Conservation (phyloP, 1,139 yeast species). For the Eremothecium gossypii region DNA sequence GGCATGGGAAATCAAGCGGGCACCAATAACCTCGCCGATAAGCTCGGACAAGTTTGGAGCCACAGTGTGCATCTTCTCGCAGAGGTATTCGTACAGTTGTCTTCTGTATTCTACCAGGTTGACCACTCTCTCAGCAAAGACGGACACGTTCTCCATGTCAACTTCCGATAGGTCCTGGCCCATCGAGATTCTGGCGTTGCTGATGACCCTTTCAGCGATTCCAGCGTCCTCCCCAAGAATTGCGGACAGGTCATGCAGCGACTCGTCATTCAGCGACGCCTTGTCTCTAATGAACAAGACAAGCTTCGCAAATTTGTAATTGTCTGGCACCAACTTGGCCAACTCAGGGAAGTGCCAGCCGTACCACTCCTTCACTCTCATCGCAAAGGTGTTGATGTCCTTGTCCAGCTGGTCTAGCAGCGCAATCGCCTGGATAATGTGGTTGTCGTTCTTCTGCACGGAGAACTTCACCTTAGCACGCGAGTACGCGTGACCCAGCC, state of each 20-base stretch:
- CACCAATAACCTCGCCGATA: constrained; percentile 98
- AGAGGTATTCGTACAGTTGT: constrained; percentile 76
- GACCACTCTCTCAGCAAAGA: constrained; percentile 91
- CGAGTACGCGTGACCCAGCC: constrained; percentile 97
- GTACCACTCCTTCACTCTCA: constrained; percentile 99
- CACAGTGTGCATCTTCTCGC: constrained; percentile 93
- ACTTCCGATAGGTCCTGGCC: constrained; percentile 95
- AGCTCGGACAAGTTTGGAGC: constrained; percentile 96
- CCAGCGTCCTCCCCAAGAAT: constrained; percentile 89
- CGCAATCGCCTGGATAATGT: constrained; percentile 97
- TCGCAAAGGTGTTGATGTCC: constrained; percentile 93
- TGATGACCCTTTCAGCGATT: constrained; percentile 84
- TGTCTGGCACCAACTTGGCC: constrained; percentile 90
- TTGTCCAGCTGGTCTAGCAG: constrained; percentile 92
- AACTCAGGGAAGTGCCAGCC: constrained; percentile 99
- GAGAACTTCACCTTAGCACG: constrained; percentile 98
- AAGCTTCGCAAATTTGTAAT: constrained; percentile 77
- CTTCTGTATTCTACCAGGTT: constrained; percentile 88
- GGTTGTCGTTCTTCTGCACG: constrained; percentile 97
- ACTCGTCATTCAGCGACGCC: constrained; percentile 70
- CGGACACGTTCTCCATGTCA: constrained; percentile 82
- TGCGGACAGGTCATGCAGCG: constrained; percentile 82
- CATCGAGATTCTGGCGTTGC: constrained; percentile 92
- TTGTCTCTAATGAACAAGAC: constrained; percentile 82
- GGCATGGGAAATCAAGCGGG: constrained; percentile 94